Conservation (phyloP, 805 yeast species). For the Saccharomyces kudriavzevii region DNA sequence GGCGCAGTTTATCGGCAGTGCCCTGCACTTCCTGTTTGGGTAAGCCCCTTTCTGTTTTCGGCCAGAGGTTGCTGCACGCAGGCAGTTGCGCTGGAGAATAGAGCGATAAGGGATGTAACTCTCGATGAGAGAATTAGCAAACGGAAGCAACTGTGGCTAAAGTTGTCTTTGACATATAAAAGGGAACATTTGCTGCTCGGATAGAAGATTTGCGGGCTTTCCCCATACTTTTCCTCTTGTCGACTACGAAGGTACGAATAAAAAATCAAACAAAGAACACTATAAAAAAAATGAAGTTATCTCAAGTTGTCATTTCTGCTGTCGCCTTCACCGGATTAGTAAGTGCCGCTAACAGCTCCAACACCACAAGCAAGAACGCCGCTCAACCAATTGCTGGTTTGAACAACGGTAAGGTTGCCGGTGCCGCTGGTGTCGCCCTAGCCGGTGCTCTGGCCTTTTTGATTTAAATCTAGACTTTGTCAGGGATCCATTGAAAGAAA, state of each 20-base stretch:
- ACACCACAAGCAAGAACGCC: constrained; percentile 9
- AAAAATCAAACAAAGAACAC: background rate
- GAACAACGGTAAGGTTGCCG: constrained; percentile 15
- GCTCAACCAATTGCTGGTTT: constrained; percentile 14
- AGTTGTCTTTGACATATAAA: background rate
- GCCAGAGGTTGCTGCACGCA: background rate
- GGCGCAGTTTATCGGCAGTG: background rate
- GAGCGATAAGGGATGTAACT: background rate
- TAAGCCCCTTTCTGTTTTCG: background rate
- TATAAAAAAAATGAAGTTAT: constrained; percentile 17
- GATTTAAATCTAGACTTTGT: constrained; percentile 7
- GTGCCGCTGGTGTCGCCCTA: constrained; percentile 23
- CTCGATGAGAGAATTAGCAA: background rate
- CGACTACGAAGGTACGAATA: too few species aligned
- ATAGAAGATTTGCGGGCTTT: background rate
- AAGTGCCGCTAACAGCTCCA: constrained; percentile 12
- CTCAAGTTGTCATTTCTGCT: constrained; percentile 16
- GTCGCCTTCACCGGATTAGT: constrained; percentile 16
- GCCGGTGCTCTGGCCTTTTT: constrained; percentile 27
- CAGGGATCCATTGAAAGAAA: background rate
- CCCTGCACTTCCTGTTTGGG: background rate
- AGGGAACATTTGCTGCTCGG: background rate
- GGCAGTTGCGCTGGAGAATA: background rate
- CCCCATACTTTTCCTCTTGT: too few species aligned
- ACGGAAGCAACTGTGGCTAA: background rate